A percentile compares a stretch with the other conserved stretches of the same genome.
phyloP scores from a whole-genome alignment of 352 stramenopile species.

The Globisporangium viniferum region DNA sequence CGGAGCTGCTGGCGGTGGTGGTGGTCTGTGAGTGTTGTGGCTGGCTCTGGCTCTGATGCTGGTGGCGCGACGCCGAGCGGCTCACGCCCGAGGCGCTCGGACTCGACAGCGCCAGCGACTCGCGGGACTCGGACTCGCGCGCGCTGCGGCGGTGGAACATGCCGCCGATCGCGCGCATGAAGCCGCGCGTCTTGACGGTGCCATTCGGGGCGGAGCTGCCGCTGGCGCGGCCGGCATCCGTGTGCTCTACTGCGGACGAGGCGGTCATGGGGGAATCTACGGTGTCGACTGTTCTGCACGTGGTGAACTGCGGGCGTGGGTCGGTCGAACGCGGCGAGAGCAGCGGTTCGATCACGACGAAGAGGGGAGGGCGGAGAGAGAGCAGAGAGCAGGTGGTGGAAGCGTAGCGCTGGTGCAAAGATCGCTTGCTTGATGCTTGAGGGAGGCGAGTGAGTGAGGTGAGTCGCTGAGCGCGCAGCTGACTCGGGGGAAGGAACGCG shows the following conservation, averaged over 20 bases:
- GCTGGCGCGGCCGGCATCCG: neutral
- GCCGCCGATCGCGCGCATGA: constrained; percentile 47
- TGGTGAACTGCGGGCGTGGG: constrained; percentile 11
- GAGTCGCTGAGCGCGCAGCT: constrained; percentile 5
- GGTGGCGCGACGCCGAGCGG: neutral
- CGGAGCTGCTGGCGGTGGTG: neutral
- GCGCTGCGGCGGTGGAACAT: constrained; percentile 39
- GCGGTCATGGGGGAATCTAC: constrained; percentile 12
- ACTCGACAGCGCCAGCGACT: constrained; percentile 15
- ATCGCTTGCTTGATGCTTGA: constrained; percentile 7
- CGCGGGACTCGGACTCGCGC: constrained; percentile 15
- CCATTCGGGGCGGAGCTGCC: constrained; percentile 2
- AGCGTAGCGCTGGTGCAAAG: neutral
- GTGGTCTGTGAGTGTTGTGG: neutral
- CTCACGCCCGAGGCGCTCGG: constrained; percentile 7
- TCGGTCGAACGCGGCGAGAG: constrained; percentile 1
- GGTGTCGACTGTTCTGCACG: constrained; percentile 17
- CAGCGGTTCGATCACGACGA: constrained; percentile 3
- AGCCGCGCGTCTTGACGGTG: constrained; percentile 32
- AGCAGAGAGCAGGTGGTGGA: neutral
- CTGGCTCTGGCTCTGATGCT: neutral
- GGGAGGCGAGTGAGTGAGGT: neutral
- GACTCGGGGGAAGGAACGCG: neutral
- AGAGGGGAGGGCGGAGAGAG: neutral
- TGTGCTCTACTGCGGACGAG: constrained; percentile 7